A percentile compares a stretch with the other conserved stretches of the same genome.
These are phyloP conservation scores for Geosmithia putterillii DNA, from an alignment of 2,329 filamentous ascomycete genomes.

Conservation along the genomic window DNA sequence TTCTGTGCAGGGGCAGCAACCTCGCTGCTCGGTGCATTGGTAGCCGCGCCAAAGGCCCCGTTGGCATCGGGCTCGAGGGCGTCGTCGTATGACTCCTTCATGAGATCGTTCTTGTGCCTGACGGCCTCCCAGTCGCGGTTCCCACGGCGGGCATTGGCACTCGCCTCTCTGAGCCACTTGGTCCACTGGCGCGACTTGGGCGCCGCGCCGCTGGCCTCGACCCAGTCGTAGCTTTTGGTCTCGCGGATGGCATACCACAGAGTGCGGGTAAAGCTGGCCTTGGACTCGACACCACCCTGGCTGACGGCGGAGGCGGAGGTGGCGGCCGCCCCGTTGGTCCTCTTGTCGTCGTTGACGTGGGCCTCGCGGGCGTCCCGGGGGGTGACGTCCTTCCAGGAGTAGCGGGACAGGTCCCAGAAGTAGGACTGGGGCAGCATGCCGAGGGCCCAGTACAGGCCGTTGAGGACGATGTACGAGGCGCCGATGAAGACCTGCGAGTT, in stretches of 20 bases:
- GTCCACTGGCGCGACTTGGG: conserved; percentile 40
- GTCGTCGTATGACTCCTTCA: conserved; percentile 14
- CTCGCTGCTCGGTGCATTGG: no score
- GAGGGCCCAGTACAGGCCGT: conserved; percentile 46
- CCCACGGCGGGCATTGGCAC: conserved; percentile 18
- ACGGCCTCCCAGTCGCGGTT: conserved; percentile 33
- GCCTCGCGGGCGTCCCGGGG: conserved; percentile 22
- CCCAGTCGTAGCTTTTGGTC: conserved; percentile 40
- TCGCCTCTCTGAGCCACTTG: conserved; percentile 38
- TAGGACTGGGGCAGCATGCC: conserved; percentile 32
- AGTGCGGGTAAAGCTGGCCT: conserved; percentile 39
- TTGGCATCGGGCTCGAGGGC: not conserved
- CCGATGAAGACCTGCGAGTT: conserved; percentile 47
- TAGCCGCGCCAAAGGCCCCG: no score
- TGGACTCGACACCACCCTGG: conserved; percentile 22
- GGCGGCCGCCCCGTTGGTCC: conserved; percentile 15
- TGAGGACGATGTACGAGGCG: conserved; percentile 43
- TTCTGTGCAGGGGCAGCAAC: no score
- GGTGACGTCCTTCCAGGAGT: conserved; percentile 28
- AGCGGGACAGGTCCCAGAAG: conserved; percentile 48
- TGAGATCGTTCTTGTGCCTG: conserved; percentile 32
- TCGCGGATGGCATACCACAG: conserved; percentile 47
- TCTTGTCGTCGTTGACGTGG: conserved; percentile 19
- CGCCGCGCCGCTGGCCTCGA: conserved; percentile 34
- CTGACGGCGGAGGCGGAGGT: not conserved